These are phyloP conservation scores for Chaetomiaceae sp. DNA, from an alignment of 2,329 filamentous ascomycete genomes.

Conservation along the genomic window DNA sequence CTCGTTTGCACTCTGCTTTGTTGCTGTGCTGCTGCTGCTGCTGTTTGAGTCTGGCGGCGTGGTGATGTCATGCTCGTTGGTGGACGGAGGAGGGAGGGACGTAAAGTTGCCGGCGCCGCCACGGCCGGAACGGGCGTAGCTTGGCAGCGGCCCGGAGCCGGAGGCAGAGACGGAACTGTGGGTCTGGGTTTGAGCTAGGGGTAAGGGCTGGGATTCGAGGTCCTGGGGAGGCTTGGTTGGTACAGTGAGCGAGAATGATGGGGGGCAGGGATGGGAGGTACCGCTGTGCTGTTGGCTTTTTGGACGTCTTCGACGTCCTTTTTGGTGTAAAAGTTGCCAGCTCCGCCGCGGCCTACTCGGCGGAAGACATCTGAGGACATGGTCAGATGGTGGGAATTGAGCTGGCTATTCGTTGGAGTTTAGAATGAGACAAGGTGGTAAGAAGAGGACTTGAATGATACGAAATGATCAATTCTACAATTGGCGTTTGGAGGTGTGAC, in stretches of 20 bases:
- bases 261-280: constrained; percentile 4
- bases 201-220: constrained; percentile 29
- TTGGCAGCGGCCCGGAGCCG: constrained; percentile 15
- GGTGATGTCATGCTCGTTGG: constrained; percentile 32
- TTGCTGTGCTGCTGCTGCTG: constrained; percentile 27
- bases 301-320: constrained; percentile 46
- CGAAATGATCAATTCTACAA: too few species aligned
- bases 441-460: too few species aligned
- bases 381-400: not conserved
- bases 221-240: constrained; percentile 25
- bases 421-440: too few species aligned
- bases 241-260: not conserved
- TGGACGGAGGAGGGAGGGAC: constrained; percentile 32
- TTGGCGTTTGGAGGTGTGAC: too few species aligned
- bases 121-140: constrained; percentile 47
- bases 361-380: constrained; percentile 43
- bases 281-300: constrained; percentile 26
- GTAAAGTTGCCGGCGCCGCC: constrained; percentile 60
- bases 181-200: constrained; percentile 4
- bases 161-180: constrained; percentile 9
- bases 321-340: constrained; percentile 57
- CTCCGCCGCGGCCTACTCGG: constrained; percentile 57
- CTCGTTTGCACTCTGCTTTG: constrained; percentile 12
- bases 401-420: not conserved
- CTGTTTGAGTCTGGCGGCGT: constrained; percentile 22